These are phyloP conservation scores for Xylariaceae sp. DNA, from an alignment of 2,329 filamentous ascomycete species.

Conservation along the genomic window DNA sequence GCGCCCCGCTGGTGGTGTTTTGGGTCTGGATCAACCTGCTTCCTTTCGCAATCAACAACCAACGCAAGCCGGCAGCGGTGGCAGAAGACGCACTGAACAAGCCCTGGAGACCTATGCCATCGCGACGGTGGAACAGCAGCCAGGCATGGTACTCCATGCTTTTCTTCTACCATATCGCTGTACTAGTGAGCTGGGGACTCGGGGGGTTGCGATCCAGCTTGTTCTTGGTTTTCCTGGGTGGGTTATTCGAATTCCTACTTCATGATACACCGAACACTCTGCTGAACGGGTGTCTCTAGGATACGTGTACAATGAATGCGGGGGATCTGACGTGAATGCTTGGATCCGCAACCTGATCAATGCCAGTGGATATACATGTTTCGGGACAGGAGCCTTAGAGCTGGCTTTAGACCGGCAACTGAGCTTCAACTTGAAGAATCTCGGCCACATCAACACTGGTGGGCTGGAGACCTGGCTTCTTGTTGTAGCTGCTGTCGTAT, in stretches of 20 bases:
- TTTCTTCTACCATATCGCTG: conserved; percentile 7
- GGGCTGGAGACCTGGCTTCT: conserved; percentile 2
- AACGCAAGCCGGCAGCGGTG: conserved; percentile 14
- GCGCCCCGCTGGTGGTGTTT: conserved; percentile 1
- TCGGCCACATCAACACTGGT: background rate
- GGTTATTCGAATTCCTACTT: background rate
- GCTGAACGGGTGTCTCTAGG: conserved; percentile 8
- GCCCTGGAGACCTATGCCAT: conserved; percentile 25
- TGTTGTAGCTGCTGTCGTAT: conserved; percentile 2
- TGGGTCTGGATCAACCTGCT: conserved; percentile 23
- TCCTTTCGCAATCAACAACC: conserved; percentile 22
- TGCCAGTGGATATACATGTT: conserved; percentile 3
- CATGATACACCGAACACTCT: background rate
- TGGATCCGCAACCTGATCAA: conserved; percentile 7
- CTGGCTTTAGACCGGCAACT: background rate
- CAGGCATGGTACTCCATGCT: conserved; percentile 11
- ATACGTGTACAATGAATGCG: conserved; percentile 23
- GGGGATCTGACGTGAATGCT: conserved; percentile 15
- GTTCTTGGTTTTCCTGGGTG: background rate
- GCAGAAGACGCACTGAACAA: conserved; percentile 24
- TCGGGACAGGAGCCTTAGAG: conserved; percentile 5
- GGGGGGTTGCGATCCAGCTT: conserved; percentile 1
- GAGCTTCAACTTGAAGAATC: background rate
- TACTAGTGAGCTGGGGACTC: conserved; percentile 6
- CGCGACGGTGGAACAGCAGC: conserved; percentile 9